Evolutionary conservation across 2,329 filamentous ascomycete species (phyloP).

Genomic region (Helotiales sp.): DNA sequence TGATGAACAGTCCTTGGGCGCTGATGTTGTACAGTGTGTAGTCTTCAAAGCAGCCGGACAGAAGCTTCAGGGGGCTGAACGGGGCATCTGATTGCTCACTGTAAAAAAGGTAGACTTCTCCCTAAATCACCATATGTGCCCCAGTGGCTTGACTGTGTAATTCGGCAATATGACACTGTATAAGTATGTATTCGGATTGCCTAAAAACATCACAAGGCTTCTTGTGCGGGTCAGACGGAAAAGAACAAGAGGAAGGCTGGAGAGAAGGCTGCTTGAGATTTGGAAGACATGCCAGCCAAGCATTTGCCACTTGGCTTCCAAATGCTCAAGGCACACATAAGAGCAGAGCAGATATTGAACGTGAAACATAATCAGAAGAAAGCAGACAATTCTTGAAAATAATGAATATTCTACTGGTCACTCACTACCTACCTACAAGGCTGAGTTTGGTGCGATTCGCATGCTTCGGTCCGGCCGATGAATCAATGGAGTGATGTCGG

Average conservation of each 20-base stretch:
- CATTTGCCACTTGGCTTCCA: slow-evolving; percentile 2
- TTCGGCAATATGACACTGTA: background rate
- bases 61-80: too few relatives aligned
- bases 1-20: too few relatives aligned
- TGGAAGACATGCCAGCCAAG: background rate
- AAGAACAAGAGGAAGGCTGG: background rate
- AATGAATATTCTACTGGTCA: too few relatives aligned
- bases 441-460: background rate
- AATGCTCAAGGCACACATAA: background rate
- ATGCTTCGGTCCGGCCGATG: background rate
- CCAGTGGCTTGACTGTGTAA: background rate
- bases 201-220: background rate
- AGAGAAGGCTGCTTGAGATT: background rate
- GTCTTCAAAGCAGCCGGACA: too few relatives aligned
- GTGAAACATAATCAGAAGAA: background rate
- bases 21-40: too few relatives aligned
- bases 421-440: too few relatives aligned
- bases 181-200: background rate
- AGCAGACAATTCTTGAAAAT: too few relatives aligned
- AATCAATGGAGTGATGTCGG: background rate
- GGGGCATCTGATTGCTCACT: background rate
- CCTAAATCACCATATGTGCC: background rate
- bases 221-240: background rate
- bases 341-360: background rate
- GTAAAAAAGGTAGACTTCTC: background rate